Conservation (phyloP, 176 grass and related monocot species). For the Musa itinerans region DNA sequence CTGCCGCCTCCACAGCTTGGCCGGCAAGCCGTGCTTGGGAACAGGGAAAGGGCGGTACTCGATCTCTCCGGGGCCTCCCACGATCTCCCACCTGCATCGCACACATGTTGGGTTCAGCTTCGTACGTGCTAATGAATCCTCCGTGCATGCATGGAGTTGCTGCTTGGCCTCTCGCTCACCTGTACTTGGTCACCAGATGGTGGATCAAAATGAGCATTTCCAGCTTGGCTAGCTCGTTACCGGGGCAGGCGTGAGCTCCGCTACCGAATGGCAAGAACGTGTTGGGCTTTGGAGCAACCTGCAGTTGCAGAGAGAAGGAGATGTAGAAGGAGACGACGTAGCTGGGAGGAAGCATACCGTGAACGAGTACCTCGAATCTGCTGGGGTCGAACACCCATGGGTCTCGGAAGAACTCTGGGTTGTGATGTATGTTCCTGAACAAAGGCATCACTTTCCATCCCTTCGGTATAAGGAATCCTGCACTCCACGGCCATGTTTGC, state of each 20-base stretch:
- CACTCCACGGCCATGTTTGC: not conserved
- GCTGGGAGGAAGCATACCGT: not conserved
- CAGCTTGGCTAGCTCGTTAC: slow-evolving; percentile 89
- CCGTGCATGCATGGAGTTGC: not conserved
- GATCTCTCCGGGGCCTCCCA: slow-evolving; percentile 40
- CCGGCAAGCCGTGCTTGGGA: slow-evolving; percentile 61
- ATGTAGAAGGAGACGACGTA: not conserved
- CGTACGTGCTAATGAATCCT: not conserved
- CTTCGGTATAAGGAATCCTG: slow-evolving; percentile 88
- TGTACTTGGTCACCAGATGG: slow-evolving; percentile 77
- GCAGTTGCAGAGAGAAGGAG: slow-evolving; percentile 3
- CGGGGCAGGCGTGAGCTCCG: slow-evolving; percentile 84
- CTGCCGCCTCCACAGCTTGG: slow-evolving; percentile 34
- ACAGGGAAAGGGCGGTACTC: slow-evolving; percentile 97
- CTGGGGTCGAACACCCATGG: slow-evolving; percentile 79
- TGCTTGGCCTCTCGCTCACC: slow-evolving; percentile 19
- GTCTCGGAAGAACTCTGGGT: slow-evolving; percentile 66
- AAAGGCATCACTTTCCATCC: slow-evolving; percentile 99
- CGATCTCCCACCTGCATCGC: slow-evolving; percentile 57
- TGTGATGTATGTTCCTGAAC: slow-evolving; percentile 93
- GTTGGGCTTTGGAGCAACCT: slow-evolving; percentile 70
- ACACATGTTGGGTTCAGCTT: not conserved
- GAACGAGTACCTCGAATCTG: slow-evolving; percentile 54
- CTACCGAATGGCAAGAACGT: slow-evolving; percentile 85
- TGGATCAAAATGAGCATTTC: slow-evolving; percentile 91